Evolutionary conservation across 2,329 filamentous ascomycete species (phyloP).

Genomic region (Anisogramma anomala): DNA sequence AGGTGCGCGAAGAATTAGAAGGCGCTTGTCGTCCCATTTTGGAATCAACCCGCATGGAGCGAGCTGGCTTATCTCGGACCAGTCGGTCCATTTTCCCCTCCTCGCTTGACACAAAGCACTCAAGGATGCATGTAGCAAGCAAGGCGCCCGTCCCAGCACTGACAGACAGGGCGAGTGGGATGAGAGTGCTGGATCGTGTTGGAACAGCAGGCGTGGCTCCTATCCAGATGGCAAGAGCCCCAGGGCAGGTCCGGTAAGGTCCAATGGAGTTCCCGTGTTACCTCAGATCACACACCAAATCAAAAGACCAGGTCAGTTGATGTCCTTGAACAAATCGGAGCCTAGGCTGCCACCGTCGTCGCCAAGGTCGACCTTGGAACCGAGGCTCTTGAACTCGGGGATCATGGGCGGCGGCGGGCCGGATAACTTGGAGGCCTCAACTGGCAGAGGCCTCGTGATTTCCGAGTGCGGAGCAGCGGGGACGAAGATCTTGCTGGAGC

Average conservation of each 20-base stretch:
- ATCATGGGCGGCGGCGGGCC: slow-evolving; percentile 51
- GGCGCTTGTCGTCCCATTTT: background rate
- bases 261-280: no score
- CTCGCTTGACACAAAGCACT: background rate
- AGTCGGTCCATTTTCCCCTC: background rate
- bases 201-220: background rate
- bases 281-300: no score
- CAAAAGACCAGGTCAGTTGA: slow-evolving; percentile 41
- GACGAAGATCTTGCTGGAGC: slow-evolving; percentile 33
- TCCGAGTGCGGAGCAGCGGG: no score
- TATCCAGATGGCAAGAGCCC: background rate
- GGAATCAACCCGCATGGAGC: background rate
- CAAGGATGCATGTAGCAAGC: background rate
- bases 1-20: background rate
- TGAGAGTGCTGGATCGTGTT: background rate
- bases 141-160: background rate
- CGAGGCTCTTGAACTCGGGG: slow-evolving; percentile 42
- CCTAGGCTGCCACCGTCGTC: slow-evolving; percentile 35
- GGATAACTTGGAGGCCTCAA: slow-evolving; percentile 25
- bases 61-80: background rate
- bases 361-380: slow-evolving; percentile 34
- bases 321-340: slow-evolving; percentile 46
- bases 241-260: background rate
- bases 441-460: slow-evolving; percentile 17
- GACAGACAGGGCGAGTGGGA: background rate